Conservation (phyloP, 352 stramenopile genomes). For the Phytophthora boehmeriae region DNA sequence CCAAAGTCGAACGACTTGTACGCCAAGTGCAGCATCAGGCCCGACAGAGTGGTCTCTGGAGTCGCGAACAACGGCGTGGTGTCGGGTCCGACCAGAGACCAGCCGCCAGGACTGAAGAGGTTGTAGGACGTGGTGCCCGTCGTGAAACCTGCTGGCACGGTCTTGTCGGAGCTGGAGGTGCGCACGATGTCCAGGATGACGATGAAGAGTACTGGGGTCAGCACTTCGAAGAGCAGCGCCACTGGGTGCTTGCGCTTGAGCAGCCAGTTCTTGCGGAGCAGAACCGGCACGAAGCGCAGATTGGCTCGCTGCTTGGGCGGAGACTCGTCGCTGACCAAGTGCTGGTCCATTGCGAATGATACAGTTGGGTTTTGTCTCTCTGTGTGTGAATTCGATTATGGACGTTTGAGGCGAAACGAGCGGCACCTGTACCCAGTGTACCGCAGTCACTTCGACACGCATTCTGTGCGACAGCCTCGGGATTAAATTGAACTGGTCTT, state of each 20-base stretch:
- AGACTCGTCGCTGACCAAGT: slow-evolving; percentile 12
- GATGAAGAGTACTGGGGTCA: slow-evolving; percentile 68
- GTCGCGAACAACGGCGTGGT: slow-evolving; percentile 46
- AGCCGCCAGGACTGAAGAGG: slow-evolving; percentile 46
- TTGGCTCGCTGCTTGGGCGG: slow-evolving; percentile 18
- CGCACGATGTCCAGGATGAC: slow-evolving; percentile 64
- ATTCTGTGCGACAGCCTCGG: neutral
- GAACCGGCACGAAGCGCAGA: slow-evolving; percentile 53
- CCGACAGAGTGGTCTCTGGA: slow-evolving; percentile 65
- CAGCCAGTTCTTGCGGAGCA: slow-evolving; percentile 82
- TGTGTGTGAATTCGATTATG: neutral
- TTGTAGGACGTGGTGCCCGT: slow-evolving; percentile 36
- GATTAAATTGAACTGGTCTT: slow-evolving; percentile 2
- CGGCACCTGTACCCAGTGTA: neutral
- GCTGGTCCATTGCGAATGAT: slow-evolving; percentile 26
- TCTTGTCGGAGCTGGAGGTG: slow-evolving; percentile 35
- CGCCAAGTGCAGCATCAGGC: slow-evolving; percentile 57
- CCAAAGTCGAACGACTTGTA: slow-evolving; percentile 35
- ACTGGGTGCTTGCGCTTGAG: slow-evolving; percentile 74
- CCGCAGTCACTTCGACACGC: neutral
- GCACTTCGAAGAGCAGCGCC: slow-evolving; percentile 57
- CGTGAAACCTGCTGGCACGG: slow-evolving; percentile 45
- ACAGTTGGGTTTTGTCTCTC: too few species aligned
- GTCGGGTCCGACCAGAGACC: slow-evolving; percentile 35
- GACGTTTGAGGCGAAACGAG: neutral